Conservation (phyloP, 306 rosid genomes). For the Ammopiptanthus mongolicus region DNA sequence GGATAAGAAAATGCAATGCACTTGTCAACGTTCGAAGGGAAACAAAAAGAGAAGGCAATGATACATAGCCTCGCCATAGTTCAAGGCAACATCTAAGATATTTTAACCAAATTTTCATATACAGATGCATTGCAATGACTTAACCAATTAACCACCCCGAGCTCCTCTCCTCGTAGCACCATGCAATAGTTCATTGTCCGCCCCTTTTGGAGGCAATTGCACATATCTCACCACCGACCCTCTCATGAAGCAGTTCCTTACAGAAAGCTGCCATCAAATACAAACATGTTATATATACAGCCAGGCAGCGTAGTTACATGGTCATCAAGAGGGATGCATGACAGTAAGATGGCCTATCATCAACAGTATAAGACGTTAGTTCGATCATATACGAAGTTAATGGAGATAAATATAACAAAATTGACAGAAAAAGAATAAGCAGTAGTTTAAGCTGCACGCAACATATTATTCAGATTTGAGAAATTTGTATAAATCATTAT, state of each 20-base stretch:
- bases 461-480: background rate
- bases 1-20: background rate
- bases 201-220: slow-evolving; percentile 96
- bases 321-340: background rate
- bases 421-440: background rate
- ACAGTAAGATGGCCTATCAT: background rate
- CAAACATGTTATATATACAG: background rate
- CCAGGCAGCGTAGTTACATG: background rate
- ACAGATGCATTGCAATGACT: background rate
- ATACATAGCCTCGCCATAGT: background rate
- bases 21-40: background rate
- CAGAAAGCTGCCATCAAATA: slow-evolving; percentile 72
- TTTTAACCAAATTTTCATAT: background rate
- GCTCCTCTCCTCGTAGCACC: slow-evolving; percentile 99
- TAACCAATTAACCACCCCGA: slow-evolving; percentile 72
- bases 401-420: background rate
- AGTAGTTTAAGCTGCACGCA: background rate
- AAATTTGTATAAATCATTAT: background rate
- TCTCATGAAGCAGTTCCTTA: slow-evolving; percentile 97
- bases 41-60: background rate
- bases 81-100: background rate
- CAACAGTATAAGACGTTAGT: background rate
- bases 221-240: slow-evolving; percentile 99
- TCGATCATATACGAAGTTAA: background rate
- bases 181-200: slow-evolving; percentile 83